Conservation (phyloP, 805 yeast species). For the Zygotorulaspora danielsina region DNA sequence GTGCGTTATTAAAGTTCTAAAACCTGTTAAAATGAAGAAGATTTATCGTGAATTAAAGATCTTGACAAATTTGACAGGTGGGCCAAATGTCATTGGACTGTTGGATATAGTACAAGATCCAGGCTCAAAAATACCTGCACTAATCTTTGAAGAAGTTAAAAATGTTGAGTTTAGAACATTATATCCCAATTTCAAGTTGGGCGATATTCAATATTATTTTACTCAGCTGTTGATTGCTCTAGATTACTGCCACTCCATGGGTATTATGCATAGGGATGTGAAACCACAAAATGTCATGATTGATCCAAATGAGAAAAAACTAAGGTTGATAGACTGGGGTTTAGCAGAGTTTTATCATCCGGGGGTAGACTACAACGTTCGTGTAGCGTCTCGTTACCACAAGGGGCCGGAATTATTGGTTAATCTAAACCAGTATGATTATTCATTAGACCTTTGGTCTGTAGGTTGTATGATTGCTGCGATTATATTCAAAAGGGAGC, state of each 20-base stretch:
- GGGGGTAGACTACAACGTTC: conserved; percentile 82
- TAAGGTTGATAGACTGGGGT: conserved; percentile 92
- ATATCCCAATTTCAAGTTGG: conserved; percentile 72
- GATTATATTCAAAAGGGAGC: conserved; percentile 82
- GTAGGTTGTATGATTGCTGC: conserved; percentile 90
- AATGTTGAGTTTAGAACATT: conserved; percentile 83
- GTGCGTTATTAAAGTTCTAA: conserved; percentile 84
- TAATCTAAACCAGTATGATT: conserved; percentile 78
- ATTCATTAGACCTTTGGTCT: conserved; percentile 86
- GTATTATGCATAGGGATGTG: conserved; percentile 92
- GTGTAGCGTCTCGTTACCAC: conserved; percentile 88
- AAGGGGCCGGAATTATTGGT: conserved; percentile 90
- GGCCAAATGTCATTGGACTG: conserved; percentile 72
- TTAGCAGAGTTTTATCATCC: conserved; percentile 89
- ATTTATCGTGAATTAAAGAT: conserved; percentile 88
- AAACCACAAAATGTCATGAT: conserved; percentile 94
- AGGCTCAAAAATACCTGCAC: conserved; percentile 78
- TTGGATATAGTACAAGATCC: conserved; percentile 87
- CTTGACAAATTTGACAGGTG: conserved; percentile 76
- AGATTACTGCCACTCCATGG: conserved; percentile 88
- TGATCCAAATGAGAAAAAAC: conserved; percentile 58
- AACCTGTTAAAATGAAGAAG: conserved; percentile 90
- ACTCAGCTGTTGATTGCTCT: conserved; percentile 75
- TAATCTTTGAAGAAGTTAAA: conserved; percentile 78
- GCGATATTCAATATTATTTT: conserved; percentile 79